phyloP scores from a whole-genome alignment of 768 basidiomycete genomes.

The Galerina marginata region DNA sequence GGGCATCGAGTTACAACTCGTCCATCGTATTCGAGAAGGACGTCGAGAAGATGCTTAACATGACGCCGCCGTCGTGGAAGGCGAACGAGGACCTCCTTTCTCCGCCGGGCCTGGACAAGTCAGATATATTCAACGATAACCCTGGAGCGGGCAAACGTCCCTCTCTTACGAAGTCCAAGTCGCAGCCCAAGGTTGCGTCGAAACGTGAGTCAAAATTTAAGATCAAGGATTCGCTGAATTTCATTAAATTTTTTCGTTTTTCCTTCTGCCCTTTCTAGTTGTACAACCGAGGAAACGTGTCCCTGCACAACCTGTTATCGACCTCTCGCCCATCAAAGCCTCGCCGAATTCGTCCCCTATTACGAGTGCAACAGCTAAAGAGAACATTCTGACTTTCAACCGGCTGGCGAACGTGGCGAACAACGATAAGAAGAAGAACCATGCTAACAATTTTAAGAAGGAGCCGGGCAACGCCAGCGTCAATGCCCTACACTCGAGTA shows the following conservation, averaged over 20 bases:
- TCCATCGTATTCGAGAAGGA: slow-evolving; percentile 59
- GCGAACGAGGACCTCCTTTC: slow-evolving; percentile 34
- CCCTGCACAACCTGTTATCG: slow-evolving; percentile 36
- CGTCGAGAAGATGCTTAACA: slow-evolving; percentile 41
- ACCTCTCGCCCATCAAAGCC: slow-evolving; percentile 59
- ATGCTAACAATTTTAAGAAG: neutral
- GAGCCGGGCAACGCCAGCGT: slow-evolving; percentile 10
- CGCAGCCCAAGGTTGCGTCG: slow-evolving; percentile 48
- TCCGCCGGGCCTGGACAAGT: slow-evolving; percentile 41
- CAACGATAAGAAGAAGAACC: slow-evolving; percentile 24
- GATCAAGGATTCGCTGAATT: neutral
- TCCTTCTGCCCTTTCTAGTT: slow-evolving; percentile 13
- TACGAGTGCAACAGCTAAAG: slow-evolving; percentile 39
- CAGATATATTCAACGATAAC: slow-evolving; percentile 23
- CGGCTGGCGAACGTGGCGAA: slow-evolving; percentile 28
- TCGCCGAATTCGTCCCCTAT: slow-evolving; percentile 51
- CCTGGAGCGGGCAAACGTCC: slow-evolving; percentile 14
- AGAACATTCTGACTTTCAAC: slow-evolving; percentile 43
- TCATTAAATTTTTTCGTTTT: neutral
- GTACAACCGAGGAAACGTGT: slow-evolving; percentile 45
- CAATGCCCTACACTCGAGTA: neutral
- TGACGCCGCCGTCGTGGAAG: slow-evolving; percentile 38
- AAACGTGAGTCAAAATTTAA: slow-evolving; percentile 37
- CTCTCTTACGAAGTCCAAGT: slow-evolving; percentile 44
- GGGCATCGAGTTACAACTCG: slow-evolving; percentile 52